Evolutionary conservation across 2,329 filamentous ascomycete species (phyloP).

Genomic region (Acephala macrosclerotiorum): DNA sequence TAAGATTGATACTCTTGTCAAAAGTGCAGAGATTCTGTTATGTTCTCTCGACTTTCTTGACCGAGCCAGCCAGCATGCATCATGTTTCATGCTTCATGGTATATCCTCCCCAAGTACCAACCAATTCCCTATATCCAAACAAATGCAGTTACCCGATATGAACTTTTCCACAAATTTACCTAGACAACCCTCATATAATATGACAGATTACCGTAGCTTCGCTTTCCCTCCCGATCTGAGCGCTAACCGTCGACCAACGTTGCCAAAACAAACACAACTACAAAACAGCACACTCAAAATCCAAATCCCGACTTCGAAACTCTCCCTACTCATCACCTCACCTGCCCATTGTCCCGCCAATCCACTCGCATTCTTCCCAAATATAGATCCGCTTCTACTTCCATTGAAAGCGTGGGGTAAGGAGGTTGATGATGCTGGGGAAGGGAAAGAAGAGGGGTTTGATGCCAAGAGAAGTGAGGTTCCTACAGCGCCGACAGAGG

Average conservation of each 20-base stretch:
- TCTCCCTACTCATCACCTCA: slow-evolving; percentile 65
- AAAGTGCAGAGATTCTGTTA: neutral
- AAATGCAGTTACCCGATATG: too few relatives aligned
- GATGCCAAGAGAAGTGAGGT: slow-evolving; percentile 77
- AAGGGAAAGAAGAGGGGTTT: slow-evolving; percentile 58
- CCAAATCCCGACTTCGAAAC: slow-evolving; percentile 81
- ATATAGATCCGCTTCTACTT: too few relatives aligned
- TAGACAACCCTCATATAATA: too few relatives aligned
- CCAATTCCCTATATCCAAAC: neutral
- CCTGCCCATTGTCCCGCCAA: slow-evolving; percentile 46
- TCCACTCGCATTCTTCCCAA: too few relatives aligned
- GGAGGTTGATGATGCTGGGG: too few relatives aligned
- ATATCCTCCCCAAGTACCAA: neutral
- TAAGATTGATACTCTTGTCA: too few relatives aligned
- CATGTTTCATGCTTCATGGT: neutral
- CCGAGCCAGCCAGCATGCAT: too few relatives aligned
- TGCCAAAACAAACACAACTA: slow-evolving; percentile 94
- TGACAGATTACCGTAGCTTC: too few relatives aligned
- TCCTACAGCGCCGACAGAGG: slow-evolving; percentile 75
- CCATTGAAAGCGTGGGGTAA: too few relatives aligned
- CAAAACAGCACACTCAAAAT: slow-evolving; percentile 94
- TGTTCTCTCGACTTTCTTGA: neutral
- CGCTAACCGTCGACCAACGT: slow-evolving; percentile 84
- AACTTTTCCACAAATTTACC: too few relatives aligned
- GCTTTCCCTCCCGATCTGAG: slow-evolving; percentile 20